Evolutionary conservation across 1,139 yeast species (phyloP), one percentile per base, ranked within the genome.

Genomic region (Hansenula lynferdii): DNA sequence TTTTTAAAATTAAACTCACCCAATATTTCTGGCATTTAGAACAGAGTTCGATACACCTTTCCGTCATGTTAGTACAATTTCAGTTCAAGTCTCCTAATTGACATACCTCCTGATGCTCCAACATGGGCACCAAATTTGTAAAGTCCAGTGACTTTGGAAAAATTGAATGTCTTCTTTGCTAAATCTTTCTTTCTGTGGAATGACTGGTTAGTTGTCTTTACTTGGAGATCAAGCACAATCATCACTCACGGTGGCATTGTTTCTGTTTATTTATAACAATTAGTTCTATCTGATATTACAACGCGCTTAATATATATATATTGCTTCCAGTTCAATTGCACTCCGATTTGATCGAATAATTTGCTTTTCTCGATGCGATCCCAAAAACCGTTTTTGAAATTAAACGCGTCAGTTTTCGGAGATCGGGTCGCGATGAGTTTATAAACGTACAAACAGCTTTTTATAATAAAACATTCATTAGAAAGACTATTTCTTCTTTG

Each of bases 111-210:
- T 3, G 81, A 67, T 54, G 75, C 75, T 3, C 79, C 77, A 24
- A 85, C 87, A 60, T 85, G 96, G 2, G 95, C 95, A 3, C 96
- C 96, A 51, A 85, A 84, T 53, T 79, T 81, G 45, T 61, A 63
- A 6, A 67, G 58, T 1, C 64, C 54, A 6, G 61, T 34, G 5
- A 60, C 56, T 44, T 64, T 61, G 3, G 53, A 49, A 42, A 58
- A 64, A 28, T 49, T 34, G 31, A 44, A 46, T 7, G 36, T 35
- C 29, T 40, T 34, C 5, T 35, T 19, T n/a, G n/a, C n/a, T 10
- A 35, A 30, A 7, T 38, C 33, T 27, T 44, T 44, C 35, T 46
- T 47, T 14, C 52, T 46, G 9, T 20, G 14, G n/a, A 9, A 10
- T 4, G 6, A n/a, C 7, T 24, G 23, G n/a, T n/a, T n/a, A n/a